These are phyloP conservation scores for Metrosideros polymorpha DNA, from an alignment of 441 rosid genomes.

Conservation along the genomic window DNA sequence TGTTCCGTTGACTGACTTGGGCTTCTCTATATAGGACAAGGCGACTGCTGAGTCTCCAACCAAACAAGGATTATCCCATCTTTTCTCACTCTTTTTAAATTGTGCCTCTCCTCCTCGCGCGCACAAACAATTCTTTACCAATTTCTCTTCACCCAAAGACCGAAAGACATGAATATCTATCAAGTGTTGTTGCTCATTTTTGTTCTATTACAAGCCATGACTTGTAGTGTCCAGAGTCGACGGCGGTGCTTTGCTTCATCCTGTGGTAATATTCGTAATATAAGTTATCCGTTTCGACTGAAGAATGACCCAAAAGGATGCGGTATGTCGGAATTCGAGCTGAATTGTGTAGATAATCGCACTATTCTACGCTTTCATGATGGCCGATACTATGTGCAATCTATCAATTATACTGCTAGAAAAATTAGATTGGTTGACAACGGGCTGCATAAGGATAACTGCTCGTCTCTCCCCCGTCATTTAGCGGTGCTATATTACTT, in stretches of 20 bases:
- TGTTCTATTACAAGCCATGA: rapidly evolving
- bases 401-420: rapidly evolving
- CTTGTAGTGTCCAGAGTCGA: rapidly evolving
- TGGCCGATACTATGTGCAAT: rapidly evolving
- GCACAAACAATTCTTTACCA: background rate
- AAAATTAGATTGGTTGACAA: rapidly evolving
- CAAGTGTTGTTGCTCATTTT: rapidly evolving
- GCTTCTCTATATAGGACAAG: no score
- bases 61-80: background rate
- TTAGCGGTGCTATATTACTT: background rate
- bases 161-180: background rate
- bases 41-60: background rate
- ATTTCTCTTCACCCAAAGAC: background rate
- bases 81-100: background rate
- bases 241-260: rapidly evolving
- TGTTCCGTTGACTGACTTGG: no score
- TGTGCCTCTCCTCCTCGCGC: background rate
- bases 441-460: background rate
- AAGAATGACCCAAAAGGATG: rapidly evolving
- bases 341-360: background rate
- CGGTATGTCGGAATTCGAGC: rapidly evolving
- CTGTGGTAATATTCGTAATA: background rate
- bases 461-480: background rate
- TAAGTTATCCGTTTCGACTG: rapidly evolving
- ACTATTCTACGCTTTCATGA: rapidly evolving